Evolutionary conservation across 2,329 filamentous ascomycete genomes (phyloP).

Genomic region (Acrocalymma vagum): DNA sequence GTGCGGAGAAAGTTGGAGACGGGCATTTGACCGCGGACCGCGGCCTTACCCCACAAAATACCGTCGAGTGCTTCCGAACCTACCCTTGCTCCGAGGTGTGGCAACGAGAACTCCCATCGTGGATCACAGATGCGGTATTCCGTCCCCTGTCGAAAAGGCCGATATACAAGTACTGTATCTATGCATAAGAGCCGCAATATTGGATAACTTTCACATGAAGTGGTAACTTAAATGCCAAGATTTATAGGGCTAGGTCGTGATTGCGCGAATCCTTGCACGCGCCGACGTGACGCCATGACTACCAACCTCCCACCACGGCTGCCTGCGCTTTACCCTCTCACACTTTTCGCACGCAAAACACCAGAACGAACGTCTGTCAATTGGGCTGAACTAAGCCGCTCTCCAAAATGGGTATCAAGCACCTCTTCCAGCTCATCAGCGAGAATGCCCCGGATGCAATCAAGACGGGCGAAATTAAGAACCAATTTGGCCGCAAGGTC

Average conservation of each 20-base stretch:
- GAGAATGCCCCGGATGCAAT: conserved; percentile 95
- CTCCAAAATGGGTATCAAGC: conserved; percentile 51
- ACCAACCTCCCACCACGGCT: conserved; percentile 24
- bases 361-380: too few species aligned
- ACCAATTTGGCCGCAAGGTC: conserved; percentile 97
- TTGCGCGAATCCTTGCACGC: conserved; percentile 38
- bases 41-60: too few species aligned
- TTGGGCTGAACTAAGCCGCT: too few species aligned
- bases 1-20: conserved; percentile 1
- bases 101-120: too few species aligned
- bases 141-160: too few species aligned
- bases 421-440: conserved; percentile 59
- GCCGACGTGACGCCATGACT: conserved; percentile 38
- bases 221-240: conserved; percentile 29
- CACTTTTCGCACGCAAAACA: neutral
- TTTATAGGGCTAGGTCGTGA: conserved; percentile 33
- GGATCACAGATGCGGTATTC: too few species aligned
- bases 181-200: conserved; percentile 10
- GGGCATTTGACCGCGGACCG: too few species aligned
- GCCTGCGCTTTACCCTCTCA: conserved; percentile 10
- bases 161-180: neutral
- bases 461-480: conserved; percentile 98
- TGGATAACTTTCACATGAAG: conserved; percentile 4
- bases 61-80: too few species aligned
- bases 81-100: too few species aligned